Evolutionary conservation across 2,329 filamentous ascomycete genomes (phyloP), one percentile per base, ranked within the genome.

Genomic region (Neoscytalidium dimidiatum): DNA sequence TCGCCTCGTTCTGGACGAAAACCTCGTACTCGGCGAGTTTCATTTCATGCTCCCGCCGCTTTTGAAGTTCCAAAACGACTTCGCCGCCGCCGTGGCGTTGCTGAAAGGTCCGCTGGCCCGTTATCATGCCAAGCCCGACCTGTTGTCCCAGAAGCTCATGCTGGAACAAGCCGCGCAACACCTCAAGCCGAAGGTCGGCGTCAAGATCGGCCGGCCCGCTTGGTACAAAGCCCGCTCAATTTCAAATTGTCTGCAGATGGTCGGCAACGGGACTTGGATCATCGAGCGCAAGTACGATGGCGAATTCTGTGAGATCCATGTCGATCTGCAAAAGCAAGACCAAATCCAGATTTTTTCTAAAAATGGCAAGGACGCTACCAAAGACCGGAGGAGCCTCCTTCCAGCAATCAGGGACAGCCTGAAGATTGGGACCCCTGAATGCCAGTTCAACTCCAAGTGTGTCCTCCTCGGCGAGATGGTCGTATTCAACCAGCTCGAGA

Each of bases 271-370:
- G 17, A 84, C 79, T 13, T 87, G 94, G 85, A 91, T 89, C 65
- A 84, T 92, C 26, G 92, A 96, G 75, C 83, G 88, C 60, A 96
- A 96, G 73, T 87, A 96, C 67, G 92, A 96, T 71, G 92, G 91
- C 31, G 93, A 97, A 75, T 97, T 95, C 69, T 96, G 92, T 70
- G 93, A 97, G 74, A 87, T 97, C 31, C 93, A 97, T 71, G 81
- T 97, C 43, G 88, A 96, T 71, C 79, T 91, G 6, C 80, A 80
- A 8, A 86, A 85, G 57, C 79, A 79, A 14, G 31, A 83, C 0
- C 85, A 82, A 53, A 87, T 96, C 29, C 89, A 90, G 68, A 94
- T 97, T 31, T 97, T 95, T 73, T 96, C 92, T 9, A 97, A 97
- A 74, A 95, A 92, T 71, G 92, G 93, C 65, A 96, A 95, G 73